Conservation (phyloP, 2,329 filamentous ascomycete species). For the Colletotrichum sp. region DNA sequence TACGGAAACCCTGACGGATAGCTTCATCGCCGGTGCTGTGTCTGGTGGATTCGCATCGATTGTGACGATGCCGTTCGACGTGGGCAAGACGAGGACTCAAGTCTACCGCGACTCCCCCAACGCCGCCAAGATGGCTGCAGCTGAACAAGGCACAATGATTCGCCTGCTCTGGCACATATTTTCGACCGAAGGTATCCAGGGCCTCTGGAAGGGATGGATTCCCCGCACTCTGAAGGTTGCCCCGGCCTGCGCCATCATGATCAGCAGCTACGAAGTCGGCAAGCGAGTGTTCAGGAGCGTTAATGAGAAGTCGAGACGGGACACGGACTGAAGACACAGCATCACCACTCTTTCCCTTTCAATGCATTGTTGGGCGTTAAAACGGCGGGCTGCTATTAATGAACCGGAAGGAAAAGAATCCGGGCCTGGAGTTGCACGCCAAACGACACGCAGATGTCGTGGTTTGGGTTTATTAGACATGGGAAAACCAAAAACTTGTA, state of each 20-base stretch:
- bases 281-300: slow-evolving; percentile 84
- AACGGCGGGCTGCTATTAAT: slow-evolving; percentile 7
- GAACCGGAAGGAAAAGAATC: background rate
- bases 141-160: slow-evolving; percentile 80
- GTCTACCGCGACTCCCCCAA: slow-evolving; percentile 69
- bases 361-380: slow-evolving; percentile 18
- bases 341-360: background rate
- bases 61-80: slow-evolving; percentile 93
- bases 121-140: slow-evolving; percentile 47
- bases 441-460: background rate
- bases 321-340: background rate
- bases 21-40: slow-evolving; percentile 83
- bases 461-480: background rate
- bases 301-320: slow-evolving; percentile 58
- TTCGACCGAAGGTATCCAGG: slow-evolving; percentile 78
- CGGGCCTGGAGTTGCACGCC: slow-evolving; percentile 10
- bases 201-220: slow-evolving; percentile 91
- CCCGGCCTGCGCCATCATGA: slow-evolving; percentile 98
- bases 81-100: slow-evolving; percentile 95
- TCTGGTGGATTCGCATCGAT: slow-evolving; percentile 88
- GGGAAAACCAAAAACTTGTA: slow-evolving; percentile 13
- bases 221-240: slow-evolving; percentile 93
- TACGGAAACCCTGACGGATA: slow-evolving; percentile 81
- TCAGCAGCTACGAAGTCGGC: slow-evolving; percentile 94
- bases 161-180: slow-evolving; percentile 92